Percentiles rank a stretch among this genome's conserved stretches.
Conservation (phyloP, 129 eudicot species). For the Flaveria brownii region DNA sequence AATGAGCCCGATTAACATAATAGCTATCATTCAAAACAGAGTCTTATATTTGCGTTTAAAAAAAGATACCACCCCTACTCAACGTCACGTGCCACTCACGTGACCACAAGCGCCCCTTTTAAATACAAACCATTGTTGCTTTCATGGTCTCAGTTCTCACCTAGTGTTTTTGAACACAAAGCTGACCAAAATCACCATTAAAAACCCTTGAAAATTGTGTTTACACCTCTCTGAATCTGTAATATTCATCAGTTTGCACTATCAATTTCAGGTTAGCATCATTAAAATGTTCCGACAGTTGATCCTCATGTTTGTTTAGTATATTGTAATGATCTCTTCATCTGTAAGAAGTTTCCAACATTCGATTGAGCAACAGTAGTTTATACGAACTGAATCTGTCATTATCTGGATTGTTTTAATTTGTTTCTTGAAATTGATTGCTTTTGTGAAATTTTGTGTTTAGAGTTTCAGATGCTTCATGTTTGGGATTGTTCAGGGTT, state of each 20-base stretch:
- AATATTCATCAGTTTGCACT: not conserved
- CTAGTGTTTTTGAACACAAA: slow-evolving; percentile 1
- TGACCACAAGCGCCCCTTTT: not conserved
- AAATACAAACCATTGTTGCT: not conserved
- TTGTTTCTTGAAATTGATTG: not conserved
- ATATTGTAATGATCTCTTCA: not conserved
- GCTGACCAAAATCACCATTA: not conserved
- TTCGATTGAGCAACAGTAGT: slow-evolving; percentile 1
- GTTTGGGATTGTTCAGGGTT: slow-evolving; percentile 9
- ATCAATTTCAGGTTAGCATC: slow-evolving; percentile 3
- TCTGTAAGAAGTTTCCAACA: slow-evolving; percentile 6
- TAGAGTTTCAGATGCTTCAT: not conserved
- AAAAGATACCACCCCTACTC: not conserved
- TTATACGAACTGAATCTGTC: not conserved
- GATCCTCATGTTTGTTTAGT: not conserved
- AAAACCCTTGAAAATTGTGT: not conserved
- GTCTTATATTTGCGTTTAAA: no score
- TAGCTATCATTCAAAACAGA: no score
- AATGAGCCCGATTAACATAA: no score
- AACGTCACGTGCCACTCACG: slow-evolving; percentile 31
- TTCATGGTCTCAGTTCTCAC: not conserved
- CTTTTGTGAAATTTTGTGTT: not conserved
- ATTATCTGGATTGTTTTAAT: not conserved
- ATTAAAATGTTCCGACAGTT: not conserved
- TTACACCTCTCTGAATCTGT: not conserved